phyloP scores from a whole-genome alignment of 805 yeast genomes.

The Myxozyma neotropica region DNA sequence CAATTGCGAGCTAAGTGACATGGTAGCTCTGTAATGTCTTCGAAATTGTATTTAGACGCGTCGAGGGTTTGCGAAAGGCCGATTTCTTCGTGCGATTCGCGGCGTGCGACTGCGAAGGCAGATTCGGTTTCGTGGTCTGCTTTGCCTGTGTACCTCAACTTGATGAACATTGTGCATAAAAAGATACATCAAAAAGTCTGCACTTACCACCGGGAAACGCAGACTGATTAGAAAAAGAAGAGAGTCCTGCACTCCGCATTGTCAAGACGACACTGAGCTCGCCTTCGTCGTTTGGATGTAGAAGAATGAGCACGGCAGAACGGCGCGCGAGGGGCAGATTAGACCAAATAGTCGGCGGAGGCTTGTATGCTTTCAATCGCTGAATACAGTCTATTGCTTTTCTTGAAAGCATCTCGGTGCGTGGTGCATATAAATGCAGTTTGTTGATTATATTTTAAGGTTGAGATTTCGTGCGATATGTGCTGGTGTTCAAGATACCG shows the following conservation, averaged over 20 bases:
- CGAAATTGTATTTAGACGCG: slow-evolving; percentile 55
- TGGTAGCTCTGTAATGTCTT: slow-evolving; percentile 66
- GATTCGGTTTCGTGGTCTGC: slow-evolving; percentile 67
- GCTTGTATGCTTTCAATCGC: slow-evolving; percentile 24
- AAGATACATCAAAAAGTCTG: background rate
- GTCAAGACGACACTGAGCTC: slow-evolving; percentile 80
- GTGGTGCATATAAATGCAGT: too few species aligned
- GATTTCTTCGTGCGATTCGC: slow-evolving; percentile 88
- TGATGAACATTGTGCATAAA: too few species aligned
- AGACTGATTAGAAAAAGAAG: slow-evolving; percentile 83
- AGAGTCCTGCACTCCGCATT: slow-evolving; percentile 67
- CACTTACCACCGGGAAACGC: slow-evolving; percentile 90
- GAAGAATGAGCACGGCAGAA: slow-evolving; percentile 74
- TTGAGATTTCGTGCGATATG: too few species aligned
- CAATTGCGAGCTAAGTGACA: slow-evolving; percentile 80
- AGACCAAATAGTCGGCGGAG: slow-evolving; percentile 48
- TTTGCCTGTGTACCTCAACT: slow-evolving; percentile 74
- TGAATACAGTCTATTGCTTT: slow-evolving; percentile 22
- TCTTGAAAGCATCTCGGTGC: slow-evolving; percentile 13
- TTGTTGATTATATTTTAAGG: too few species aligned
- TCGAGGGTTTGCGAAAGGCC: slow-evolving; percentile 54
- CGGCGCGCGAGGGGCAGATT: slow-evolving; percentile 65
- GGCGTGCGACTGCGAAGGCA: slow-evolving; percentile 72
- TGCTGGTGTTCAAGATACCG: background rate
- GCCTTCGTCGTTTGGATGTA: slow-evolving; percentile 64